phyloP scores from a whole-genome alignment of 2,329 filamentous ascomycete genomes.

The Zarea fungicola region DNA sequence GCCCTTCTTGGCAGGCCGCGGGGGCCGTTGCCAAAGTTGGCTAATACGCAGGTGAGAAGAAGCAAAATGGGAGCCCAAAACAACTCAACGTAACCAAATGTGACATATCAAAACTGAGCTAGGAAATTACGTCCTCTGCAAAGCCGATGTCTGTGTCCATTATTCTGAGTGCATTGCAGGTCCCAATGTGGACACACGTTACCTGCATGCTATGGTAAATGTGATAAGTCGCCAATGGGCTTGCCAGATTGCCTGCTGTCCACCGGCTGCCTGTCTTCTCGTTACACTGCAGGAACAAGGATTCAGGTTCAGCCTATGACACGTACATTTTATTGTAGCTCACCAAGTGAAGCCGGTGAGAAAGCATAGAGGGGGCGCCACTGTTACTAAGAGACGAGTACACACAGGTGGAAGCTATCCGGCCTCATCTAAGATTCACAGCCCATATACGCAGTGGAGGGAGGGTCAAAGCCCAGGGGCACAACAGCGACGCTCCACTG shows the following conservation, averaged over 20 bases:
- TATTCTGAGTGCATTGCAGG: not conserved
- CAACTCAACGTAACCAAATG: not conserved
- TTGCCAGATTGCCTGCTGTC: too few relatives aligned
- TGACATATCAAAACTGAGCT: not conserved
- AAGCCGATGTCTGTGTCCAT: not conserved
- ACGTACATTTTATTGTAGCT: not conserved
- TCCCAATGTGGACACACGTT: not conserved
- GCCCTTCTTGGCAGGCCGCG: not conserved
- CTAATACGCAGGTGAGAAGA: not conserved
- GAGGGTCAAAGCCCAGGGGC: slow-evolving; percentile 5
- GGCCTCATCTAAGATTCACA: slow-evolving; percentile 3
- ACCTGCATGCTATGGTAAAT: not conserved
- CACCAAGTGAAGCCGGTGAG: not conserved
- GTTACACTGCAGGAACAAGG: slow-evolving; percentile 1
- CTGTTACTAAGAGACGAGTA: too few relatives aligned
- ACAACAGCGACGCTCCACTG: not conserved
- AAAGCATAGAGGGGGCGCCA: not conserved
- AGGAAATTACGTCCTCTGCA: not conserved
- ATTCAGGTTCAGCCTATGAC: slow-evolving; percentile 4
- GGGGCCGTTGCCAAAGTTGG: not conserved
- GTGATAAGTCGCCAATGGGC: not conserved
- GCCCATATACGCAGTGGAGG: not conserved
- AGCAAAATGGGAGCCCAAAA: not conserved
- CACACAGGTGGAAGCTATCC: not conserved
- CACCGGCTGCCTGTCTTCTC: not conserved